These are phyloP conservation scores for Rhododendron simsii DNA, from an alignment of 148 eudicot species.

Conservation along the genomic window DNA sequence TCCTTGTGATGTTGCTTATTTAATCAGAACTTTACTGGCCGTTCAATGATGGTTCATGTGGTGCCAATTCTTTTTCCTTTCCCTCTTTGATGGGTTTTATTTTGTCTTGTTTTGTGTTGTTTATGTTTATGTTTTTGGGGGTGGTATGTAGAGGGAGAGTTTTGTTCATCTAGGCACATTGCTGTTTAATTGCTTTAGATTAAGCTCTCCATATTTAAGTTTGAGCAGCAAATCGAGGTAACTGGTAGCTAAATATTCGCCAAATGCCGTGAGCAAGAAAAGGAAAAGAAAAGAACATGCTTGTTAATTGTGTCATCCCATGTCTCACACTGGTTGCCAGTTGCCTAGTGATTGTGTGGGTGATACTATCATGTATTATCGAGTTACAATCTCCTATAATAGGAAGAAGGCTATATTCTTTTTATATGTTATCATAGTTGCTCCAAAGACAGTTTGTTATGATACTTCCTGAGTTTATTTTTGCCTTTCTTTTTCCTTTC, in stretches of 20 bases:
- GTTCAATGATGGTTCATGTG: not conserved
- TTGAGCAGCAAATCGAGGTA: not conserved
- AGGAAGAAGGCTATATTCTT: not conserved
- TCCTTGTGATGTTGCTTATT: conserved; percentile 1
- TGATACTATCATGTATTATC: not conserved
- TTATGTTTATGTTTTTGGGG: not conserved
- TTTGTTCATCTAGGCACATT: not conserved
- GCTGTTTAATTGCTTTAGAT: not conserved
- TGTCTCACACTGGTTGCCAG: not conserved
- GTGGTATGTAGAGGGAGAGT: not conserved
- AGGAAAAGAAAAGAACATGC: not conserved
- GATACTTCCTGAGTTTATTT: not conserved
- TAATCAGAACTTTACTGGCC: not conserved
- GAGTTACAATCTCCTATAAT: not conserved
- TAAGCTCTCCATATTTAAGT: not conserved
- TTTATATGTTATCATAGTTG: not conserved
- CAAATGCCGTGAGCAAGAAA: not conserved
- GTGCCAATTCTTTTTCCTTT: not conserved
- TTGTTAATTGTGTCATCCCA: not conserved
- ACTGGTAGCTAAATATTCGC: not conserved
- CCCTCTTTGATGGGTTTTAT: not conserved
- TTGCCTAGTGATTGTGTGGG: not conserved
- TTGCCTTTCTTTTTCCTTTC: not conserved
- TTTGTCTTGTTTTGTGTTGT: not conserved
- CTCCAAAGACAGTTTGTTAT: not conserved